A percentile compares a stretch with the other conserved stretches of the same genome.
Evolutionary conservation across 2,329 filamentous ascomycete genomes (phyloP).

Genomic region (Chaetomium olivaceum): DNA sequence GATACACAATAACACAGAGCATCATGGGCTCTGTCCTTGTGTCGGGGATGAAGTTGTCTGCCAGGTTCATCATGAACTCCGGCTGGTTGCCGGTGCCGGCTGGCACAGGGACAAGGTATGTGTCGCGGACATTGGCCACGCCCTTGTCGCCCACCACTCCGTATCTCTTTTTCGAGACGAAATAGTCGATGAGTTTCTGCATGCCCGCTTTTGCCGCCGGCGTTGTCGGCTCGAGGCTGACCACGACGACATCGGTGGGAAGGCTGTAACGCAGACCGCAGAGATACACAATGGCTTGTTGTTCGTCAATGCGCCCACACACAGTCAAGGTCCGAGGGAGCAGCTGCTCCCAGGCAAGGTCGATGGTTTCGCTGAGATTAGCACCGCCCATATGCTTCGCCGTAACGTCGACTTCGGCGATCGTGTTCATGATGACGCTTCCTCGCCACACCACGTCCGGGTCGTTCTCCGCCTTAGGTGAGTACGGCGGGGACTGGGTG

Average conservation of each 20-base stretch:
- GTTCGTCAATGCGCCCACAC: conserved; percentile 76
- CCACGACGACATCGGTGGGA: conserved; percentile 80
- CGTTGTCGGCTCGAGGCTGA: conserved; percentile 67
- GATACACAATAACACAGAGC: conserved; percentile 81
- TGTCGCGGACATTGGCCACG: conserved; percentile 76
- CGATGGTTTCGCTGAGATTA: conserved; percentile 64
- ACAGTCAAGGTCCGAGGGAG: conserved; percentile 71
- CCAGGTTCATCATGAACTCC: conserved; percentile 85
- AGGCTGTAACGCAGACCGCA: conserved; percentile 81
- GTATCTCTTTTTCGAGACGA: conserved; percentile 77
- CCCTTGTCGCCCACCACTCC: conserved; percentile 81
- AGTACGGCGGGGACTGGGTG: conserved; percentile 79
- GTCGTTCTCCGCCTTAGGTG: conserved; percentile 68
- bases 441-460: conserved; percentile 78
- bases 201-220: conserved; percentile 64
- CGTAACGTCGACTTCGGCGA: conserved; percentile 73
- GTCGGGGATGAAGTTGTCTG: conserved; percentile 76
- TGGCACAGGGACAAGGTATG: conserved; percentile 85
- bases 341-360: conserved; percentile 67
- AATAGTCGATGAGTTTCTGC: conserved; percentile 82
- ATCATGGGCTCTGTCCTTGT: conserved; percentile 73
- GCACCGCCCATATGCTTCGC: conserved; percentile 84
- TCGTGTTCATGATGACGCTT: conserved; percentile 70
- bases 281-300: conserved; percentile 86
- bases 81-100: conserved; percentile 70